phyloP scores from a whole-genome alignment of 1,284 basidiomycete genomes.

The Cryptococcus depauperatus region DNA sequence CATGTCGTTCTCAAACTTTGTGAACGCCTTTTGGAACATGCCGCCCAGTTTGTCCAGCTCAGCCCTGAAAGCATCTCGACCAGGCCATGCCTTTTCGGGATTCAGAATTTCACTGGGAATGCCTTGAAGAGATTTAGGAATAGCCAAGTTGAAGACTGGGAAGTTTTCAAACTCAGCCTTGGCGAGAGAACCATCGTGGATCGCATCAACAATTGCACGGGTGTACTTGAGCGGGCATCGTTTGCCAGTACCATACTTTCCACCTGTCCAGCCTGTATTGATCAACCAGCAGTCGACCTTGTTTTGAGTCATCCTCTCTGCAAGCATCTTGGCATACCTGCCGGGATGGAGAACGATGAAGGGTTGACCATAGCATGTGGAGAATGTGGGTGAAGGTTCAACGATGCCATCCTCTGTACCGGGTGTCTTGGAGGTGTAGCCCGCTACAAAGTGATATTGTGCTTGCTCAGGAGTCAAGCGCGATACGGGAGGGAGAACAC shows the following conservation, averaged over 20 bases:
- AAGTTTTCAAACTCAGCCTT: slow-evolving; percentile 82
- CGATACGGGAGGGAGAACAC: slow-evolving; percentile 92
- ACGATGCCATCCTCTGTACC: slow-evolving; percentile 97
- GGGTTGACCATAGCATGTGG: slow-evolving; percentile 96
- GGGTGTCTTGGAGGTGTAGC: slow-evolving; percentile 81
- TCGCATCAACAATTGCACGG: slow-evolving; percentile 90
- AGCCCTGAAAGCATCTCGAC: slow-evolving; percentile 74
- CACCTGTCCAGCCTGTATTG: slow-evolving; percentile 98
- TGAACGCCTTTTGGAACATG: slow-evolving; percentile 91
- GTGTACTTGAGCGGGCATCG: slow-evolving; percentile 94
- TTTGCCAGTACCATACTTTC: slow-evolving; percentile 83
- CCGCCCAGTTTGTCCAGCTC: slow-evolving; percentile 75
- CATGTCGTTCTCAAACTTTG: slow-evolving; percentile 77
- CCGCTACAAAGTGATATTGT: slow-evolving; percentile 93
- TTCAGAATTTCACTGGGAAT: slow-evolving; percentile 84
- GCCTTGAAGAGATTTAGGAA: slow-evolving; percentile 71
- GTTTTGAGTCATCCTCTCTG: slow-evolving; percentile 84
- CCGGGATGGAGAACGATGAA: slow-evolving; percentile 96
- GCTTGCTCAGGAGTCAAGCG: slow-evolving; percentile 90
- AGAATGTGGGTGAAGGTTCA: slow-evolving; percentile 98
- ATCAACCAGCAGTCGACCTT: slow-evolving; percentile 96
- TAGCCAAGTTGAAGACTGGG: slow-evolving; percentile 64
- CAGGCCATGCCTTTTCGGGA: slow-evolving; percentile 73
- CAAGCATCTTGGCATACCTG: slow-evolving; percentile 95
- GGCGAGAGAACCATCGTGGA: slow-evolving; percentile 86